These are phyloP conservation scores for Phytopythium sindhum DNA, from an alignment of 352 stramenopile genomes.

Conservation along the genomic window DNA sequence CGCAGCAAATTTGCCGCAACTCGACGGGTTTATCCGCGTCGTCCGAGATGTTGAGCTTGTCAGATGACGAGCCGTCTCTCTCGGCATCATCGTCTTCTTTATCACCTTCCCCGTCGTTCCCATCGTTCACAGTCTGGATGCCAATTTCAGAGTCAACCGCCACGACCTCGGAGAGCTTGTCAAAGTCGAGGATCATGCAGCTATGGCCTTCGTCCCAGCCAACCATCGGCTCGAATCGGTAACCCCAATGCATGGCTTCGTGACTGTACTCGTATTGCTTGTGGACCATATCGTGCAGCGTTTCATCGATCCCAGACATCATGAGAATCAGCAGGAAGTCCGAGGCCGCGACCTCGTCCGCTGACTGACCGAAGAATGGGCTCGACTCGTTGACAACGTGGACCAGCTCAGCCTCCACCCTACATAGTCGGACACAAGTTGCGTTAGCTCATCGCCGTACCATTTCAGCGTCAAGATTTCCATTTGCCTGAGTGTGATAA, in stretches of 20 bases:
- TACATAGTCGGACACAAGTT: conserved; percentile 10
- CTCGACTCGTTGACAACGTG: conserved; percentile 38
- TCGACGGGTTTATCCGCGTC: not conserved
- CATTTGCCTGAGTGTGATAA: conserved; percentile 43
- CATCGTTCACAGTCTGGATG: not conserved
- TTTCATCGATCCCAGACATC: conserved; percentile 54
- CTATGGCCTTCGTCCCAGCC: conserved; percentile 30
- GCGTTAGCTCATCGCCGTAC: not conserved
- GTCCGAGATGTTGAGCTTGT: conserved; percentile 2
- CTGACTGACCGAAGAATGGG: conserved; percentile 39
- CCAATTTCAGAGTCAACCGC: conserved; percentile 11
- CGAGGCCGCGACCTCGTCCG: conserved; percentile 24
- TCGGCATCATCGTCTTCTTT: not conserved
- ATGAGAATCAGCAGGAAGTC: conserved; percentile 59
- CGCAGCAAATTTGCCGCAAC: not conserved
- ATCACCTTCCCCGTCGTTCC: not conserved
- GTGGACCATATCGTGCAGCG: conserved; percentile 57
- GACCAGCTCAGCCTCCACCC: conserved; percentile 50
- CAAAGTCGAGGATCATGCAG: conserved; percentile 40
- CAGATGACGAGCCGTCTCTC: not conserved
- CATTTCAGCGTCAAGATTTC: not conserved
- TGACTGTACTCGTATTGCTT: conserved; percentile 45
- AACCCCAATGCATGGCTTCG: conserved; percentile 37
- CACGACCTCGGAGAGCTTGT: conserved; percentile 32
- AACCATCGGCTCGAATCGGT: conserved; percentile 36